These are phyloP conservation scores for Exidia glandulosa DNA, from an alignment of 768 basidiomycete species.

Conservation along the genomic window DNA sequence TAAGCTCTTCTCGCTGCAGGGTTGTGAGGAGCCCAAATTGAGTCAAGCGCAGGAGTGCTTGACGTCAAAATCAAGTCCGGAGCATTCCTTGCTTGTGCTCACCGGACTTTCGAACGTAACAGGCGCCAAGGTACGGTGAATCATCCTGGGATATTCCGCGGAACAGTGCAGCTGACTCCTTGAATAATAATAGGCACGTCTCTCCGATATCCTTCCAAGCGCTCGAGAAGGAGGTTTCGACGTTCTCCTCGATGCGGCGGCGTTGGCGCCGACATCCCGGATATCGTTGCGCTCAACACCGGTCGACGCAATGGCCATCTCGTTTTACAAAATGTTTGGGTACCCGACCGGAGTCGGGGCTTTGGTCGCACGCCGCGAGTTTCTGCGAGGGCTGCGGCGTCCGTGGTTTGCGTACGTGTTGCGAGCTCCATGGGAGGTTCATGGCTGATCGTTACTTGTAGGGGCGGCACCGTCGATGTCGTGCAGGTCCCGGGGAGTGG, in stretches of 20 bases:
- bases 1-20: conserved; percentile 22
- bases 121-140: conserved; percentile 45
- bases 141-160: not conserved
- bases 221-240: conserved; percentile 61
- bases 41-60: not conserved
- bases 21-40: not conserved
- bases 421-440: not conserved
- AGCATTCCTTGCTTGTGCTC: conserved; percentile 50
- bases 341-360: conserved; percentile 81
- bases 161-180: not conserved
- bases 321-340: conserved; percentile 87
- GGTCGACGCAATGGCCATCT: conserved; percentile 74
- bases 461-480: conserved; percentile 67
- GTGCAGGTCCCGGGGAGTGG: conserved; percentile 70
- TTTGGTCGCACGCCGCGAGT: conserved; percentile 60
- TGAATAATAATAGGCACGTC: conserved; percentile 25
- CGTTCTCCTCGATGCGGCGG: conserved; percentile 74
- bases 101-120: conserved; percentile 79
- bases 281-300: conserved; percentile 55
- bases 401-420: conserved; percentile 58
- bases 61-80: not conserved
- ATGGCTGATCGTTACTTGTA: not conserved
- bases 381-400: conserved; percentile 46
- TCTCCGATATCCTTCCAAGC: conserved; percentile 38
- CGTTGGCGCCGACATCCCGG: conserved; percentile 59